A percentile compares a stretch with the other conserved stretches of the same genome.
phyloP scores from a whole-genome alignment of 371 early-diverging fungal genomes.

The Mortierella sp. region DNA sequence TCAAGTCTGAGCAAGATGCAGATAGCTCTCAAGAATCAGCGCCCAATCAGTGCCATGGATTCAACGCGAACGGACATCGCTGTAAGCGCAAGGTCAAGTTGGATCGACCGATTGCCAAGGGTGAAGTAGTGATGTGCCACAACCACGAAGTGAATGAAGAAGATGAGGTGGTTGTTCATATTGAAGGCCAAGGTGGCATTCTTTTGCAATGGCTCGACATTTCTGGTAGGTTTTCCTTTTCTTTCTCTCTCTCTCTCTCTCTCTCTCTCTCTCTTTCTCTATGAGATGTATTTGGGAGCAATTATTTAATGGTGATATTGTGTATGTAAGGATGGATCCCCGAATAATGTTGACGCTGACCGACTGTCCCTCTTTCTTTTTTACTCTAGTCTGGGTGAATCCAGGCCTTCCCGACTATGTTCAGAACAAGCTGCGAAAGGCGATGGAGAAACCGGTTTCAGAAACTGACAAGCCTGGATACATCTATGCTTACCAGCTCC shows the following conservation, averaged over 20 bases:
- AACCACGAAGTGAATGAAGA: conserved; percentile 46
- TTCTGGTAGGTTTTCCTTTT: conserved; percentile 23
- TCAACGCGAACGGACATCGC: conserved; percentile 40
- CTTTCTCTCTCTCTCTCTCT: not conserved
- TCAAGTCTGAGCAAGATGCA: conserved; percentile 20
- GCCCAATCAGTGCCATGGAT: conserved; percentile 50
- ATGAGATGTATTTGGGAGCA: too few species aligned
- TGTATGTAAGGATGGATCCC: too few species aligned
- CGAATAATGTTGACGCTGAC: too few species aligned
- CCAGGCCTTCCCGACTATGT: conserved; percentile 49
- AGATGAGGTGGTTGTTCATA: conserved; percentile 47
- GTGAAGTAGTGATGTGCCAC: conserved; percentile 48
- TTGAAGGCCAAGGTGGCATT: conserved; percentile 50
- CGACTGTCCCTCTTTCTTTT: not conserved
- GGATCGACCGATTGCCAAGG: conserved; percentile 39
- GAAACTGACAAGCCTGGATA: conserved; percentile 60
- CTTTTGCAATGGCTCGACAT: conserved; percentile 47
- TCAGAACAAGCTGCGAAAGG: conserved; percentile 47
- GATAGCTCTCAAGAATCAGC: conserved; percentile 15
- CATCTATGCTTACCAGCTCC: conserved; percentile 61
- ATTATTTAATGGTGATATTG: too few species aligned
- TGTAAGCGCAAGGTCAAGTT: conserved; percentile 50
- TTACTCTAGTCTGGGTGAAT: conserved; percentile 41
- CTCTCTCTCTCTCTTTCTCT: not conserved
- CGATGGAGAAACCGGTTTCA: conserved; percentile 60